Percentiles rank a stretch among this genome's conserved stretches.
Conservation (phyloP, 1,284 basidiomycete species). For the Tilletia walkeri region DNA sequence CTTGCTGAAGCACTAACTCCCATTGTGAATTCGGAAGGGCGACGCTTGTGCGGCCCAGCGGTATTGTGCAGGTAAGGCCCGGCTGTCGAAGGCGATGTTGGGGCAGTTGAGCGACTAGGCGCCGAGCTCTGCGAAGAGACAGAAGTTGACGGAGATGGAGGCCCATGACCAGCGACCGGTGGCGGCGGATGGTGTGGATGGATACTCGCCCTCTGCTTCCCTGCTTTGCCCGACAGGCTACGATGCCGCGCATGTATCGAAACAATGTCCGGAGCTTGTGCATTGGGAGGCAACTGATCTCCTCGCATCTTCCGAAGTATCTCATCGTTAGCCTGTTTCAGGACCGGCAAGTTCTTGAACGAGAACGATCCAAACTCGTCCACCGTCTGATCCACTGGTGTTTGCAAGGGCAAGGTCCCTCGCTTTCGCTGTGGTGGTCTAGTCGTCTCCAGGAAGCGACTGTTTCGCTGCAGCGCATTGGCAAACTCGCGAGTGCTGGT, state of each 20-base stretch:
- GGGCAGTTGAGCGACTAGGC: constrained; percentile 70
- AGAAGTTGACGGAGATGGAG: constrained; percentile 78
- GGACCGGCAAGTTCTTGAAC: constrained; percentile 93
- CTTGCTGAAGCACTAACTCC: constrained; percentile 14
- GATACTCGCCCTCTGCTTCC: constrained; percentile 26
- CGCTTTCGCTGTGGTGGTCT: constrained; percentile 53
- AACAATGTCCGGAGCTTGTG: constrained; percentile 38
- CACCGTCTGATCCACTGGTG: constrained; percentile 26
- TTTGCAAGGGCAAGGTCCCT: constrained; percentile 29
- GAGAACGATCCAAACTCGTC: constrained; percentile 97
- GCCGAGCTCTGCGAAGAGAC: constrained; percentile 89
- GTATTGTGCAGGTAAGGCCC: constrained; percentile 1
- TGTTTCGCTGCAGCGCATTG: constrained; percentile 29
- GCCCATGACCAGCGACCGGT: constrained; percentile 22
- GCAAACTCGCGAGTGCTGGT: constrained; percentile 37
- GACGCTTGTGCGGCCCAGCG: constrained; percentile 66
- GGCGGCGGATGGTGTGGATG: constrained; percentile 26
- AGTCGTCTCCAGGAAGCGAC: constrained; percentile 46
- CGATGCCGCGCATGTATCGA: constrained; percentile 41
- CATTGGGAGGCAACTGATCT: constrained; percentile 54
- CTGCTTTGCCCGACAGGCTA: constrained; percentile 40
- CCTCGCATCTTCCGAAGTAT: constrained; percentile 81
- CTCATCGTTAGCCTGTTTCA: constrained; percentile 98
- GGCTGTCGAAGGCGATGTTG: constrained; percentile 66
- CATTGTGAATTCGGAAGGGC: constrained; percentile 69